Evolutionary conservation across 2,329 filamentous ascomycete species (phyloP).

Genomic region (Sclerotinia borealis): DNA sequence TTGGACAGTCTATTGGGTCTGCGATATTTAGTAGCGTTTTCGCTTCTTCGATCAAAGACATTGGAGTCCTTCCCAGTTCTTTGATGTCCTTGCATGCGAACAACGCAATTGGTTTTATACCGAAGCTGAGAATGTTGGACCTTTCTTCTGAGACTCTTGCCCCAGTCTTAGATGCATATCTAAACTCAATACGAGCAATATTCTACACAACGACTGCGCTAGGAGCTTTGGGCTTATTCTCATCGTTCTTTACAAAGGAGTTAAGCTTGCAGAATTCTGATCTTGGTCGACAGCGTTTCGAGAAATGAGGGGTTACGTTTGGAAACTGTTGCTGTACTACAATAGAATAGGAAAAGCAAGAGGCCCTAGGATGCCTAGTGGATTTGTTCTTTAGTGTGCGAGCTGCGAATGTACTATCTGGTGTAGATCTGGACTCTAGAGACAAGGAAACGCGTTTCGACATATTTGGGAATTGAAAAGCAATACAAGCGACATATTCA

Average conservation of each 20-base stretch:
- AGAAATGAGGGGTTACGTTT: too few relatives aligned
- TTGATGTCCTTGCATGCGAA: not conserved
- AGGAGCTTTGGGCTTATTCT: not conserved
- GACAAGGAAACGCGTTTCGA: too few relatives aligned
- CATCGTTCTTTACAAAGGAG: slow-evolving; percentile 11
- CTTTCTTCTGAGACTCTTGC: not conserved
- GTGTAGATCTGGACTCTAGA: too few relatives aligned
- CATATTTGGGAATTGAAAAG: too few relatives aligned
- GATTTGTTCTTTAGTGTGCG: too few relatives aligned
- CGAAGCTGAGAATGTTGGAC: slow-evolving; percentile 7
- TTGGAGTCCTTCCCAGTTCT: not conserved
- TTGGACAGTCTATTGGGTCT: slow-evolving; percentile 34
- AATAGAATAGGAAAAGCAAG: too few relatives aligned
- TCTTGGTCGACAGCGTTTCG: slow-evolving; percentile 4
- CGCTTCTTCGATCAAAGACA: not conserved
- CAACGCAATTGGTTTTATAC: slow-evolving; percentile 13
- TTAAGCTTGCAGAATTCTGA: slow-evolving; percentile 3
- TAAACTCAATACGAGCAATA: not conserved
- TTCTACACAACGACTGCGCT: not conserved
- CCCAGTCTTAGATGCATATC: slow-evolving; percentile 3
- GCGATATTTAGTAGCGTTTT: slow-evolving; percentile 34
- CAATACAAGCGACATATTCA: too few relatives aligned
- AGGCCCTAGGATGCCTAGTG: too few relatives aligned
- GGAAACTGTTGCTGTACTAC: too few relatives aligned
- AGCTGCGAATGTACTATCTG: too few relatives aligned